phyloP scores from a whole-genome alignment of 2,329 filamentous ascomycete genomes.

The Penicillium sp. region DNA sequence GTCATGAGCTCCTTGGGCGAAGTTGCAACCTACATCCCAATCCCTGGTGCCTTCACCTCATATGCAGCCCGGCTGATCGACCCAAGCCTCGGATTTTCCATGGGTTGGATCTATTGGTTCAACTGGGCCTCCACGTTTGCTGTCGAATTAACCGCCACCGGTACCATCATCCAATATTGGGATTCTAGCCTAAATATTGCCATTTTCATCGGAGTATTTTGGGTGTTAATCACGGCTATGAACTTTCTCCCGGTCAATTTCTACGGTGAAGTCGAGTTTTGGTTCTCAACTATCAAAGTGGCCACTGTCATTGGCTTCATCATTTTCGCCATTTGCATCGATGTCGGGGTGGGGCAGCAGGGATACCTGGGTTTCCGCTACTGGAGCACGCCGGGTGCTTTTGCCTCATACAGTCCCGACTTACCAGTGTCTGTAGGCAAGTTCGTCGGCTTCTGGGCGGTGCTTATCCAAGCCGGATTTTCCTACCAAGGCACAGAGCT shows the following conservation, averaged over 20 bases:
- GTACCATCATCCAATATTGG: conserved; percentile 76
- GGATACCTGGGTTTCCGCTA: conserved; percentile 73
- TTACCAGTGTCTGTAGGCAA: conserved; percentile 54
- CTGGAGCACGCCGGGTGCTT: conserved; percentile 68
- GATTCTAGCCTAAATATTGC: conserved; percentile 59
- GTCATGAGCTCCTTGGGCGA: conserved; percentile 66
- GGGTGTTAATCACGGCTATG: conserved; percentile 63
- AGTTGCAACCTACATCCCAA: conserved; percentile 74
- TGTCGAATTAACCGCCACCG: conserved; percentile 69
- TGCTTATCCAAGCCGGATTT: conserved; percentile 43
- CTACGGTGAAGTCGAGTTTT: conserved; percentile 77
- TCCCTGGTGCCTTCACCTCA: conserved; percentile 70
- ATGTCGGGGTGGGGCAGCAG: conserved; percentile 67
- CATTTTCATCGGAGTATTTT: conserved; percentile 71
- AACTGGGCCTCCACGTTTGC: conserved; percentile 71
- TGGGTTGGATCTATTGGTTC: conserved; percentile 84
- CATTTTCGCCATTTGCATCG: conserved; percentile 72
- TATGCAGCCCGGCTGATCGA: conserved; percentile 74
- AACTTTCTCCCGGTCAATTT: conserved; percentile 70
- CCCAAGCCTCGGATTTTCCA: conserved; percentile 67
- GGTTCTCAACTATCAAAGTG: conserved; percentile 74
- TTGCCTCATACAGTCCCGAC: conserved; percentile 61
- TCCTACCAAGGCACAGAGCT: conserved; percentile 62
- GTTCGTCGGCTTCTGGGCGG: conserved; percentile 60
- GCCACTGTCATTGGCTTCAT: conserved; percentile 71